Base-by-base conservation (phyloP, 2,329 filamentous ascomycete species). In the Ramularia collo-cygni region DNA sequence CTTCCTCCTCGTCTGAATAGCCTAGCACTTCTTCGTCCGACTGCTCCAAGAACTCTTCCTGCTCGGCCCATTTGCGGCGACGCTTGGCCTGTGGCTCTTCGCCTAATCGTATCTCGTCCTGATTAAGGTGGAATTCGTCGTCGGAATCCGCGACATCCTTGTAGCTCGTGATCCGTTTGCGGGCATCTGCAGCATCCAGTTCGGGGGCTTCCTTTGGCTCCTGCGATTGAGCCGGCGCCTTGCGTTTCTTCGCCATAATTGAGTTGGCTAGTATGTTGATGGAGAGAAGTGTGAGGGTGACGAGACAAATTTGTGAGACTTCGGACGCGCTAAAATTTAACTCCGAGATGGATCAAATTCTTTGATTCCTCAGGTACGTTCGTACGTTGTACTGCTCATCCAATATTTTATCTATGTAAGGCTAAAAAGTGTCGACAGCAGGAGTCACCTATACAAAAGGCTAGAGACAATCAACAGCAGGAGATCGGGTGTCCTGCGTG, bases 101-200 rank as follows among this genome's bases (percentile, higher is more conserved):
- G 19, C 94, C 86, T 27, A 98, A 74, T 56, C 90, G 65, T 47
- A 98, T 80, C 58, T 85, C 83, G 64, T 98, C 92, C 50, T 84
- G 78, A 49, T 89, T 83, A 44, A 89, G 71, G 56, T 90, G 86
- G 62, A 95, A 94, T 60, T 95, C 87, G 63, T 98, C 92, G 62
- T 95, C 87, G 1, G 88, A 93, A 61, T 95, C 83, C 50, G 89
- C 86, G 53, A 98, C 82, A 64, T 94, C 87, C 63, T 90, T 81
- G 63, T 76, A 90, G 2, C 77, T 81, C 41, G 59, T 64, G 40
- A 74, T 67, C 14, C 60, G 56, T 47, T 88, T 73, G 37, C 79
- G 77, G 26, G 81, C 55, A 4, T 52, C 46, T 12, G 47, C 26
- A 1, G 48, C 35, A 28, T 51, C 45, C 9, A 51, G 28, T 27